Evolutionary conservation across 345 rosid species (phyloP).

Genomic region (Melastoma malabathricum): DNA sequence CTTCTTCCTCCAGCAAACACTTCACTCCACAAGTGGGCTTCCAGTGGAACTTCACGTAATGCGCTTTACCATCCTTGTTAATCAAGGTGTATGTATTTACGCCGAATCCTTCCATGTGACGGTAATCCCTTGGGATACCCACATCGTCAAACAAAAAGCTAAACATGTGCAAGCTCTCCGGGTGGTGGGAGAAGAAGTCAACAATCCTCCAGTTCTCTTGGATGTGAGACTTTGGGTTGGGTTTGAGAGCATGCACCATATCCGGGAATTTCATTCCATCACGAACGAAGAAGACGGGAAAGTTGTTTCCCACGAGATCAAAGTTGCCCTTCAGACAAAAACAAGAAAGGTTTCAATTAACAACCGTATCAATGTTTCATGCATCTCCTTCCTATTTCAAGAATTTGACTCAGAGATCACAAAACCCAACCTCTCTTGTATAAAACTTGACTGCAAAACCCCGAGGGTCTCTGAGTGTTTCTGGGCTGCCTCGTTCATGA

Average conservation of each 20-base stretch:
- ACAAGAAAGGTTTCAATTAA: too few species aligned
- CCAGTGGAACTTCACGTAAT: conserved; percentile 93
- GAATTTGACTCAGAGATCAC: background rate
- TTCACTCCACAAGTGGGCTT: conserved; percentile 90
- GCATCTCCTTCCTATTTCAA: background rate
- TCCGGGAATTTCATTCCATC: conserved; percentile 98
- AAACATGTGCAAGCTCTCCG: conserved; percentile 88
- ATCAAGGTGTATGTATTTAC: conserved; percentile 79
- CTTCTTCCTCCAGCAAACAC: conserved; percentile 75
- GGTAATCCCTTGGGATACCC: conserved; percentile 84
- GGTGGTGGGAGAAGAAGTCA: conserved; percentile 91
- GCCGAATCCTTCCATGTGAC: conserved; percentile 92
- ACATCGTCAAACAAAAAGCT: conserved; percentile 79
- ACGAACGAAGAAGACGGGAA: conserved; percentile 87
- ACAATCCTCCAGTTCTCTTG: conserved; percentile 95
- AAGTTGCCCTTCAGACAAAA: conserved; percentile 65
- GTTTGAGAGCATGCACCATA: conserved; percentile 83
- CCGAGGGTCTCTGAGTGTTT: conserved; percentile 89
- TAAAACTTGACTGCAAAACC: conserved; percentile 97
- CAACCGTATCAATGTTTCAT: background rate
- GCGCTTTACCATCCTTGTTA: conserved; percentile 79
- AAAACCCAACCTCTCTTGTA: conserved; percentile 71
- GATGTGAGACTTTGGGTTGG: conserved; percentile 93
- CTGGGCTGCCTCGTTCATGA: conserved; percentile 99
- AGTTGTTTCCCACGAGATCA: conserved; percentile 98